Evolutionary conservation across 2,329 filamentous ascomycete species (phyloP), one percentile per base, ranked within the genome.

Genomic region (Colletotrichum graminicola): DNA sequence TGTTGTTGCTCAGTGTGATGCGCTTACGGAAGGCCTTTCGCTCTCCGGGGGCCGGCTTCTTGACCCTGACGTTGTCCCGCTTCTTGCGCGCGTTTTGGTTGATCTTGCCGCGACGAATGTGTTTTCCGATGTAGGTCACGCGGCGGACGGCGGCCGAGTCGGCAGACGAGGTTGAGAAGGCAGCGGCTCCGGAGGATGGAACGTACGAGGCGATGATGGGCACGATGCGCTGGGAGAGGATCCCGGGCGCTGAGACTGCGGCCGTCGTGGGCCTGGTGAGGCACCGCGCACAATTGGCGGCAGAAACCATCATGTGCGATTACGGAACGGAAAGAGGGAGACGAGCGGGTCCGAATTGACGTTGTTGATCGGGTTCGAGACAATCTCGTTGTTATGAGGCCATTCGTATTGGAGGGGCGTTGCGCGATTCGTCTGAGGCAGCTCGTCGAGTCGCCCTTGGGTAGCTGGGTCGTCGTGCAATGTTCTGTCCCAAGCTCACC

Each of bases 1-100:
- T 98, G 81, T 93, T 93, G 84, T 98, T 99, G 85, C 92, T 95
- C 72, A 99, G 90, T 71, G 97, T 91, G 77, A 99, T 93, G 76
- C 93, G 91, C 85, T 97, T 97, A 75, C 94, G 91, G 79, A 93
- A 86, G 36, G 93, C 93, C 83, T 94, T 97, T 75, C 95, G 90
- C 86, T 98, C 95, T 75, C 95, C 95, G 3, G 90, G 86, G 16
- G 85, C 85, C 26, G 93, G 92, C 21, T 90, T 86, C 81, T 87
- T 89, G 66, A 83, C 79, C 34, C 82, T 81, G 34, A 80, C 81
- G 55, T 84, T 77, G 66, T 80, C 80, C 21, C 79, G 76, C 76
- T 80, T 84, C 78, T 86, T 86, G 81, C 89, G 90, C 81, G 73
- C 45, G 56, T 73, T 74, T 64, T 74, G 73, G 45, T 59, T 67